Base-by-base conservation (phyloP, 805 yeast genomes). In the Candida krabiensis region DNA sequence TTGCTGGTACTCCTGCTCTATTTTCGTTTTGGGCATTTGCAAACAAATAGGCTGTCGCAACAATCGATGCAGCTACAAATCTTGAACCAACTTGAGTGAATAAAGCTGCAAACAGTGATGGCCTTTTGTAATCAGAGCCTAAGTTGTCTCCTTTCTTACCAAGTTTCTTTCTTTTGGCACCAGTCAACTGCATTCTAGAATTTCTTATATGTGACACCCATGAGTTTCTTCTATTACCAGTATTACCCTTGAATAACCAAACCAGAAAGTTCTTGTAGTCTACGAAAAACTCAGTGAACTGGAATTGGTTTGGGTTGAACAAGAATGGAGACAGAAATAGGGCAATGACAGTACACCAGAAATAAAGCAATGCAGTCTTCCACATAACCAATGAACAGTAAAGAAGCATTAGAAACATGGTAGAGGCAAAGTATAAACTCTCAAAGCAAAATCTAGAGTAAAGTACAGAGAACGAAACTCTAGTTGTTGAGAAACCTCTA, bases 241-340 rank as follows among this genome's bases (percentile, higher is more conserved):
- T 66, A 52, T 77, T 79, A 18, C 84, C 84, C 13, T 71, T 61
- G 3, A 68, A 64, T 38, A 79, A 56, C 80, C 80, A 75, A 25
- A 50, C 53, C 38, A 83, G 59, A 45, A 69, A 79, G 37, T 68
- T 70, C 38, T 71, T 67, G 58, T 84, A 84, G 59, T 85, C 91
- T 37, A 81, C 60, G 52, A 85, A 83, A 55, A 80, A 85, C 45
- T 83, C 90, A 7, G 64, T 64, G 64, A 81, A 78, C 4, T 79
- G 72, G 48, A 81, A 84, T 52, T 85, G 91, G 56, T 83, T 85
- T 1, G 93, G 91, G 55, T 85, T 85, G 64, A 79, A 85, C 28
- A 84, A 59, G 49, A 81, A 82, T 5, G 93, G 93, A 3, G 89
- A 80, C 41, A 82, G 63, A 42, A 83, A 69, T 58, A 85, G 67